A percentile compares a stretch with the other conserved stretches of the same genome.
Conservation (phyloP, 129 eudicot genomes). For the Arctium minus region DNA sequence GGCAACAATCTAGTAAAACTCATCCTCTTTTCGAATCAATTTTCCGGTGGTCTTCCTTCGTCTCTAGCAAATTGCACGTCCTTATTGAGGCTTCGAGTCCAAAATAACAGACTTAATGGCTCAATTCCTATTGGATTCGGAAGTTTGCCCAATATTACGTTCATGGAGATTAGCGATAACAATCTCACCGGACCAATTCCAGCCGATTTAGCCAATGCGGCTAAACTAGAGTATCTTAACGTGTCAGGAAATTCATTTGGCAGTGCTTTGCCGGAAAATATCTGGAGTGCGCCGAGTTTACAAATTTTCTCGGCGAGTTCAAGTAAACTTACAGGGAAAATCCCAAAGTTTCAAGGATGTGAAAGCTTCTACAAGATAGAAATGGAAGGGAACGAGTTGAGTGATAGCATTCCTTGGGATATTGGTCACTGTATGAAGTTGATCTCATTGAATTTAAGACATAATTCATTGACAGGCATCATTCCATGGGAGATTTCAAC, state of each 20-base stretch:
- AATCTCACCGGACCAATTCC: slow-evolving; percentile 72
- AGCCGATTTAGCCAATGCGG: slow-evolving; percentile 61
- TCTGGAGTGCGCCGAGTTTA: slow-evolving; percentile 79
- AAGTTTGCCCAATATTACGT: slow-evolving; percentile 54
- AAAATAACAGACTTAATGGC: slow-evolving; percentile 71
- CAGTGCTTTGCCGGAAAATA: slow-evolving; percentile 51
- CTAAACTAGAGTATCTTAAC: slow-evolving; percentile 49
- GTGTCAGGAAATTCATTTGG: slow-evolving; percentile 58
- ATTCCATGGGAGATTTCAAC: slow-evolving; percentile 98
- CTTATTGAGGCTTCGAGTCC: slow-evolving; percentile 58
- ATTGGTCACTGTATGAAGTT: slow-evolving; percentile 89
- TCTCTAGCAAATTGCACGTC: slow-evolving; percentile 72
- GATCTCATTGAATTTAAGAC: slow-evolving; percentile 45
- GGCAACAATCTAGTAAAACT: slow-evolving; percentile 63
- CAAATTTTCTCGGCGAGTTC: slow-evolving; percentile 64
- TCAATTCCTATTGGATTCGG: slow-evolving; percentile 78
- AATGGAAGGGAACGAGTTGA: slow-evolving; percentile 57
- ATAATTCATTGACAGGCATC: slow-evolving; percentile 71
- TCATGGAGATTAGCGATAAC: slow-evolving; percentile 70
- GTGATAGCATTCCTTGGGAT: slow-evolving; percentile 85
- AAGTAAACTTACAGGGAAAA: slow-evolving; percentile 50
- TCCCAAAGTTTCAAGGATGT: slow-evolving; percentile 84
- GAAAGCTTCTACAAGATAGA: slow-evolving; percentile 69
- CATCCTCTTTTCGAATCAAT: slow-evolving; percentile 61
- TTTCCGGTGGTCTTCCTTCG: slow-evolving; percentile 56